Base-by-base conservation (phyloP, 345 rosid species). In the Populus deltoides region DNA sequence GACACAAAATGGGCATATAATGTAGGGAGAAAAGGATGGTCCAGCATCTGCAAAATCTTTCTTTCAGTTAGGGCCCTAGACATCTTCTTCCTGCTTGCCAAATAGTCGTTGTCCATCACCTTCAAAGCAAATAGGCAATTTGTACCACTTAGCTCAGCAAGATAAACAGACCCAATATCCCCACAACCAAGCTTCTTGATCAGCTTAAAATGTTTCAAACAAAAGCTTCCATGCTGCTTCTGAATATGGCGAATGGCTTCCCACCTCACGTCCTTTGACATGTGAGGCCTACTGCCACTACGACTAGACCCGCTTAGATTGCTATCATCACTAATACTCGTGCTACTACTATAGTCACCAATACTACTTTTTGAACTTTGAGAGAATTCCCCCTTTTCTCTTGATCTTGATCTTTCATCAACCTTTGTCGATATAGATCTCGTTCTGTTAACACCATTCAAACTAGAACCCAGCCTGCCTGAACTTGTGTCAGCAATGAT, bases 331-430 rank as follows among this genome's bases (percentile, higher is more conserved):
- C 94, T 90, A 24, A 83, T 84, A 79, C 87, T 88, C 33, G 90
- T 85, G 81, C 91, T 87, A 69, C 90, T 87, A 68, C 94, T 92
- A 74, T 86, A 89, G 17, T 90, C 93, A 74, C 92, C 94, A 5
- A 90, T 88, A 85, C 97, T 92, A 82, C 97, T 90, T 85, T 92
- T 92, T 18, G 94, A 92, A 87, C 91, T 92, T 73, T 89, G 96
- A 62, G 96, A 92, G 82, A 90, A 85, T 69, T 90, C 92, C 8
- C 88, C 89, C 80, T 90, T 92, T 45, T 87, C 92, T 81, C 88
- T 86, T 71, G 88, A 83, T 76, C 86, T 85, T 68, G 89, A 86
- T 79, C 75, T 84, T 59, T 87, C 91, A 70, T 89, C 92, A 70
- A 80, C 76, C 82, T 82, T 90, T 24, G 71, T 35, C 75, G 83